Base-by-base conservation (phyloP, 371 early-diverging fungal genomes). In the Syncephalastrum racemosum region DNA sequence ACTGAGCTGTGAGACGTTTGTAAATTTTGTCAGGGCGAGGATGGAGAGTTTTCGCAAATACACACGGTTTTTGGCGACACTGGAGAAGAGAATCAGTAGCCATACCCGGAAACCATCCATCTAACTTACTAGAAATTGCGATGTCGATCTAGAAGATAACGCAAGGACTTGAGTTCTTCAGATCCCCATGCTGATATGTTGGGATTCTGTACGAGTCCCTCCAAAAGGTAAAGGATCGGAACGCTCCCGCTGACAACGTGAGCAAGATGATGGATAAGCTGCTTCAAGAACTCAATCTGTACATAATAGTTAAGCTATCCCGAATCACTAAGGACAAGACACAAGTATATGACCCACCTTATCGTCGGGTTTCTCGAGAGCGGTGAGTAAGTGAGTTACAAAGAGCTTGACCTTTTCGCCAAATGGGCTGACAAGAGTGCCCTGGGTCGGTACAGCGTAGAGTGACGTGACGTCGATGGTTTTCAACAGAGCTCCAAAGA, bases 381-480 rank as follows among this genome's bases (percentile, higher is more conserved):
- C 46, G 14, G 50, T 23, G 14, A 70, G 46, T 0, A 70, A 49
- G 46, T 58, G 51, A 3, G 25, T 20, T 41, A 73, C 65, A 19
- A 78, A 78, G 0, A 19, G 16, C 22, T 67, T 62, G 4, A 72
- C 58, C 36, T 70, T 64, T 43, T 78, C 78, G 25, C 73, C 78
- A 67, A 74, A 74, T 0, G 78, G 75, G 44, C 78, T 78, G 15
- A 78, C 69, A 20, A 78, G 48, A 1, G 73, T 63, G 4, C 78
- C 78, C 43, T 68, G 75, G 0, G 71, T 72, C 14, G 68, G 68
- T 2, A 78, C 78, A 7, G 60, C 50, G 24, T 68, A 78, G n/a
- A 78, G 45, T 20, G 52, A 24, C 22, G 75, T 65, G 3, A 45
- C 41, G 53, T 78, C 78, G 3, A 78, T 49, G 4, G 65, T 62